phyloP scores from a whole-genome alignment of 306 rosid species.

The Cicer chorassanicum region DNA sequence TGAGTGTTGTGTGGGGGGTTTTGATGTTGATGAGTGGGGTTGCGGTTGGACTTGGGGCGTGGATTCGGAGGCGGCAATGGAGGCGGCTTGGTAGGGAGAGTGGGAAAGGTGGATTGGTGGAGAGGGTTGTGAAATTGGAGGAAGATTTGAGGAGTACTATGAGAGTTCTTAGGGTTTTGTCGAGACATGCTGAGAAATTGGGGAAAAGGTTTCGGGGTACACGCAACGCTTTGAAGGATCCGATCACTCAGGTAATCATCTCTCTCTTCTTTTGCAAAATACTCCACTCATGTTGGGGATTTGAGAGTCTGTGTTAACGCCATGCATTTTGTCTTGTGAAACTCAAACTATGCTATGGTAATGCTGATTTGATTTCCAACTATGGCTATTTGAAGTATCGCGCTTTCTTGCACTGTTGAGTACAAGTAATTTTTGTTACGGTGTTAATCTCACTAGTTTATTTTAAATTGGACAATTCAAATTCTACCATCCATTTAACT shows the following conservation, averaged over 20 bases:
- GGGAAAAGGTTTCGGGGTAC: conserved; percentile 68
- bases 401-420: too few species aligned
- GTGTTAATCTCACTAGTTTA: too few species aligned
- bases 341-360: background rate
- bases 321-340: background rate
- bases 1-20: conserved; percentile 46
- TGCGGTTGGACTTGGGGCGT: conserved; percentile 50
- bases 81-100: conserved; percentile 48
- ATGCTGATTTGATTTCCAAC: background rate
- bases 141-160: conserved; percentile 68
- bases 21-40: conserved; percentile 56
- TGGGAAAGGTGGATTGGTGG: conserved; percentile 52
- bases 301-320: too few species aligned
- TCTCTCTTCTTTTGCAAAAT: background rate
- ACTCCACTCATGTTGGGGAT: too few species aligned
- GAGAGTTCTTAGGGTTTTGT: conserved; percentile 62
- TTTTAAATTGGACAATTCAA: too few species aligned
- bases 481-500: too few species aligned
- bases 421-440: too few species aligned
- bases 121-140: conserved; percentile 77
- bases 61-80: conserved; percentile 81
- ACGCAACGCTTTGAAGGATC: conserved; percentile 64
- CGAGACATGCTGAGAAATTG: conserved; percentile 86
- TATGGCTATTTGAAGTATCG: too few species aligned
- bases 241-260: conserved; percentile 71